Evolutionary conservation across 1,139 yeast genomes (phyloP).

Genomic region (Diutina siamensis): DNA sequence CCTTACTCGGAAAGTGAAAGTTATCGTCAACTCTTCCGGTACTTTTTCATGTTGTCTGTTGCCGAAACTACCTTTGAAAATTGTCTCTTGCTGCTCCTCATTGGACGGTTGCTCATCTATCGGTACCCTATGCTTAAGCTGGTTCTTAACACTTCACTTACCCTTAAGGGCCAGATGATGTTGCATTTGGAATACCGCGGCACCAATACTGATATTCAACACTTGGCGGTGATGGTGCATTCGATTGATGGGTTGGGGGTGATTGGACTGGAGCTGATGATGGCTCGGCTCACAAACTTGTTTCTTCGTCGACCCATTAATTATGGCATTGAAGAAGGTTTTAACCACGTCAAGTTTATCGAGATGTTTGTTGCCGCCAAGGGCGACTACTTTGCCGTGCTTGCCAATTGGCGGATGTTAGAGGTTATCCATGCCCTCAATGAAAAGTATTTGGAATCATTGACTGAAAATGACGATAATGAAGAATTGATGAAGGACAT

Average conservation of each 20-base stretch:
- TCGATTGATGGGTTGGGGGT: neutral
- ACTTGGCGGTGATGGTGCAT: neutral
- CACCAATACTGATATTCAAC: neutral
- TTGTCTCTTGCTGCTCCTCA: constrained; percentile 1
- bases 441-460: neutral
- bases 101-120: neutral
- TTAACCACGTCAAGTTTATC: neutral
- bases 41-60: neutral
- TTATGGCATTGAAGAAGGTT: neutral
- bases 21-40: neutral
- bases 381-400: neutral
- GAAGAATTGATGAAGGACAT: constrained; percentile 3
- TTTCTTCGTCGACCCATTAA: neutral
- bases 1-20: neutral
- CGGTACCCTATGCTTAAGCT: neutral
- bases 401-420: neutral
- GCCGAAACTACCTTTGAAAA: neutral
- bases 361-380: neutral
- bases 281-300: neutral
- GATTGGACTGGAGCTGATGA: constrained; percentile 3
- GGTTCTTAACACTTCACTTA: neutral
- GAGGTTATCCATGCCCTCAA: neutral
- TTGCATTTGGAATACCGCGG: constrained; percentile 5
- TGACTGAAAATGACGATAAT: neutral
- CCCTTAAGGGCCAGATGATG: constrained; percentile 1